Evolutionary conservation across 2,329 filamentous ascomycete species (phyloP), one percentile per base, ranked within the genome.

Genomic region (Myriosclerotinia curreyana): DNA sequence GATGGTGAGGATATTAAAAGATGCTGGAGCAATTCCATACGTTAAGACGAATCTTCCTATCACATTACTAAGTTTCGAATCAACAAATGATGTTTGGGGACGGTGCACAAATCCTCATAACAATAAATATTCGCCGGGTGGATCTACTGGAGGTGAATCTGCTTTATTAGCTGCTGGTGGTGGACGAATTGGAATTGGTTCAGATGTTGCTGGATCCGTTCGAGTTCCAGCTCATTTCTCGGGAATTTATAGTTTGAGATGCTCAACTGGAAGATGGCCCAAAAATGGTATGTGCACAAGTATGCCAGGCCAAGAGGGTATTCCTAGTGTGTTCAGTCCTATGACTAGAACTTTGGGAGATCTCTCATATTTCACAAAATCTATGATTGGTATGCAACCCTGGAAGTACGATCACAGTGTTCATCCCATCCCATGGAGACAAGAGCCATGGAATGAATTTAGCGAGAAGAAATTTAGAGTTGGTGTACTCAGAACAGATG

Each of bases 31-130:
- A 0, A 83, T 97, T 2, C 93, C 93, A 0, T 96, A 96, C 74
- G 91, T 93, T 68, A 98, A 97, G 80, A 97, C 93, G 0, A 95
- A 95, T 67, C 75, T 96, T 2, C 94, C 93, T 6, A 89, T 94
- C 64, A 96, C 92, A 0, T 82, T 75, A 28, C 61, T 75, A 51
- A 74, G 71, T 60, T 75, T 75, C 62, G 73, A 75, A 65, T 72
- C 69, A 12, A 73, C 72, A 62, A 86, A 86, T 71, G 83, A 84
- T 67, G 80, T 97, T 25, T 98, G 93, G 91, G 93, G 94, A 11
- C 83, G 86, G 40, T 88, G 84, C 69, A 87, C 83, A 20, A 97
- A 96, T 74, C 92, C 93, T 0, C 91, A 96, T 76, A 92, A 92
- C 73, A 77, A 78, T n/a, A 85, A 84, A 48, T 96, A 96, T 78